A percentile compares a stretch with the other conserved stretches of the same genome.
Evolutionary conservation across 345 rosid genomes (phyloP).

Genomic region (Eutrema yunnanense): DNA sequence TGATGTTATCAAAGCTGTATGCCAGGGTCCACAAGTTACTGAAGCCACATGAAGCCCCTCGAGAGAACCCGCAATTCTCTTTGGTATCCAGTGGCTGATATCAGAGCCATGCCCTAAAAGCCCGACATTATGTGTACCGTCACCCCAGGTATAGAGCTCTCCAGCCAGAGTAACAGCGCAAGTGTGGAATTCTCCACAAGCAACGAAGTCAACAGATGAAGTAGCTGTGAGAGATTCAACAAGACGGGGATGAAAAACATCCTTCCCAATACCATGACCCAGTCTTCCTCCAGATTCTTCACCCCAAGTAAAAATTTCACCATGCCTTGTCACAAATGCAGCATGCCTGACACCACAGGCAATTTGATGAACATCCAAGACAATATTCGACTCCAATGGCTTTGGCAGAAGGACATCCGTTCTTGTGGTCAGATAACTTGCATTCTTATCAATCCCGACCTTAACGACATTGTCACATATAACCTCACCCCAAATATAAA

Average conservation of each 20-base stretch:
- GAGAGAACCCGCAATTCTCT: slow-evolving; percentile 84
- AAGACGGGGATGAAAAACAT: slow-evolving; percentile 68
- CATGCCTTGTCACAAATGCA: slow-evolving; percentile 86
- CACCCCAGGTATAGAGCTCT: slow-evolving; percentile 96
- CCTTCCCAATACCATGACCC: slow-evolving; percentile 86
- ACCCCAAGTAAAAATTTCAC: slow-evolving; percentile 97
- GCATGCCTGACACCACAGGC: slow-evolving; percentile 93
- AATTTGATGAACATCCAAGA: slow-evolving; percentile 86
- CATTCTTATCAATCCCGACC: slow-evolving; percentile 65
- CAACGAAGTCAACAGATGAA: slow-evolving; percentile 61
- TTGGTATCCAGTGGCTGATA: slow-evolving; percentile 96
- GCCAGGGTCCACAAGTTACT: slow-evolving; percentile 97
- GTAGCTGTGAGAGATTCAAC: slow-evolving; percentile 71
- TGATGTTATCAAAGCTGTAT: slow-evolving; percentile 80
- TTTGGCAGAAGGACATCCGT: slow-evolving; percentile 81
- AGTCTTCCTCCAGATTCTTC: slow-evolving; percentile 97
- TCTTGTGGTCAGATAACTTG: slow-evolving; percentile 58
- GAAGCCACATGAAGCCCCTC: slow-evolving; percentile 88
- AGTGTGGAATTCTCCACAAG: slow-evolving; percentile 96
- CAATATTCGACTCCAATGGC: slow-evolving; percentile 78
- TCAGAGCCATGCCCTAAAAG: slow-evolving; percentile 91
- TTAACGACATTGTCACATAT: slow-evolving; percentile 70
- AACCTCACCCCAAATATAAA: slow-evolving; percentile 96
- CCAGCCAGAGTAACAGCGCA: slow-evolving; percentile 92
- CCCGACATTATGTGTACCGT: slow-evolving; percentile 90